These are phyloP conservation scores for Omphalotus olearius DNA, from an alignment of 1,284 basidiomycete genomes.

Conservation along the genomic window DNA sequence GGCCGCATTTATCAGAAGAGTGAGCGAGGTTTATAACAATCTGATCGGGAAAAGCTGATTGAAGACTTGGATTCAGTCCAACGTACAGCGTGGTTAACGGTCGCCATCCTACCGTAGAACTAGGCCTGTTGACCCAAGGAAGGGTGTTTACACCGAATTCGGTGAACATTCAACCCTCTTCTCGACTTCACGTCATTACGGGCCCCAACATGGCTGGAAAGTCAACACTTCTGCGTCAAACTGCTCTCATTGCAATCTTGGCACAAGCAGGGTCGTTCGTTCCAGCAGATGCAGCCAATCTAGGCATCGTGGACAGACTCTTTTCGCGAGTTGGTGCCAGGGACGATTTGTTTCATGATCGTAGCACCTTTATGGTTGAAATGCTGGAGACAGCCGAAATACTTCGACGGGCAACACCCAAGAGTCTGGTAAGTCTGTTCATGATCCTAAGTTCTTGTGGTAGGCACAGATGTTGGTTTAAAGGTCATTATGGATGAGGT, in stretches of 20 bases:
- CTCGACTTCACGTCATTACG: conserved; percentile 79
- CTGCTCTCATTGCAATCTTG: conserved; percentile 85
- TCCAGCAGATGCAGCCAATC: conserved; percentile 73
- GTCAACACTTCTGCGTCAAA: conserved; percentile 90
- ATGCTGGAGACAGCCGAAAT: conserved; percentile 87
- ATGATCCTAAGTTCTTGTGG: conserved; percentile 2
- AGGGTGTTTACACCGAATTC: conserved; percentile 85
- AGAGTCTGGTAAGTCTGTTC: conserved; percentile 61
- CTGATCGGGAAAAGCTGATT: background rate
- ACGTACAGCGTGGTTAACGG: conserved; percentile 73
- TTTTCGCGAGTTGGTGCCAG: conserved; percentile 96
- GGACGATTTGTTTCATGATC: conserved; percentile 90
- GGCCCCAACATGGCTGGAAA: conserved; percentile 98
- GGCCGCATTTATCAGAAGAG: conserved; percentile 72
- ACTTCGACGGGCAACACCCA: conserved; percentile 74
- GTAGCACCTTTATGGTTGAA: conserved; percentile 93
- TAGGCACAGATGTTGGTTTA: background rate
- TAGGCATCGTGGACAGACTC: conserved; percentile 89
- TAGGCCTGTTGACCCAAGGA: conserved; percentile 74
- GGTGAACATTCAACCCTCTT: conserved; percentile 53
- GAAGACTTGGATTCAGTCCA: conserved; percentile 35
- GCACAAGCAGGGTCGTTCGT: conserved; percentile 94
- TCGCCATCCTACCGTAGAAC: conserved; percentile 91
- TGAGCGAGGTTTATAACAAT: conserved; percentile 32
- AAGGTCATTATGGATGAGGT: conserved; percentile 98